phyloP scores from a whole-genome alignment of 2,329 filamentous ascomycete genomes.

The Ceratocystis variospora region DNA sequence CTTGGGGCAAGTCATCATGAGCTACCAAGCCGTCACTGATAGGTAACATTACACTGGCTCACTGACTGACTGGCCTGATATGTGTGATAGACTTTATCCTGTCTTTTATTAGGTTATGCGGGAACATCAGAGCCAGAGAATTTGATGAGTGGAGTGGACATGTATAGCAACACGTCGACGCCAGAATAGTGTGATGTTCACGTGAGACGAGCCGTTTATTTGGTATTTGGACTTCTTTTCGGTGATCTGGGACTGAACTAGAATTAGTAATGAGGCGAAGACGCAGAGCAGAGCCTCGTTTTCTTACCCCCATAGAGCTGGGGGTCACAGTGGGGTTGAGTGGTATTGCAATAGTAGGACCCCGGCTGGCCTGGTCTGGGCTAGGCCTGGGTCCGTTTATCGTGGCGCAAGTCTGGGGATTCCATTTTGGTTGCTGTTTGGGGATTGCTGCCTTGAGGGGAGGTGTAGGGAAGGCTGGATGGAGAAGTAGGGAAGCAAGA shows the following conservation, averaged over 20 bases:
- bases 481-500: neutral
- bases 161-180: neutral
- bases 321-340: too few relatives aligned
- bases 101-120: neutral
- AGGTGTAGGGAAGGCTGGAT: neutral
- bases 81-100: neutral
- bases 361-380: neutral
- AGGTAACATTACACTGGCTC: neutral
- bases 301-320: too few relatives aligned
- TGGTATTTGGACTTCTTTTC: neutral
- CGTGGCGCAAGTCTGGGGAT: neutral
- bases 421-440: neutral
- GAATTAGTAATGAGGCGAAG: neutral
- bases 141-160: neutral
- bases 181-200: neutral
- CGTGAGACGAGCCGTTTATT: neutral
- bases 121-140: neutral
- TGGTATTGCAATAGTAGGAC: neutral
- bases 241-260: neutral
- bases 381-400: neutral
- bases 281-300: constrained; percentile 1
- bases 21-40: neutral
- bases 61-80: neutral
- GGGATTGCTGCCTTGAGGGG: neutral
- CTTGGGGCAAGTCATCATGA: neutral